Conservation (phyloP, 2,329 filamentous ascomycete genomes). For the Aspergillus quadrilineatus region DNA sequence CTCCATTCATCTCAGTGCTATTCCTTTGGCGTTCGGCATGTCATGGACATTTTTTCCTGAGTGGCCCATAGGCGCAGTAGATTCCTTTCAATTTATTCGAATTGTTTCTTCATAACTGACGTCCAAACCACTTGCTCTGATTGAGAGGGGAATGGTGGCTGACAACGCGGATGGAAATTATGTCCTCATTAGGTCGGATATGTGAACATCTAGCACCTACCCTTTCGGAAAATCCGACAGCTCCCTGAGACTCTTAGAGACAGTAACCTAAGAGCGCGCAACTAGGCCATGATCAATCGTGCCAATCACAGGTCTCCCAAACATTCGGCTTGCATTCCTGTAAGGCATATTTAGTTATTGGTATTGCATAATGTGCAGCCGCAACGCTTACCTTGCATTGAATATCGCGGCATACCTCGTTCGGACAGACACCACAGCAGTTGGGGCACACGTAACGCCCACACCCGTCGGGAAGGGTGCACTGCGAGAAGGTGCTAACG, state of each 20-base stretch:
- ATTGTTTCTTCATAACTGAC: not conserved
- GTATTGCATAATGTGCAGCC: not conserved
- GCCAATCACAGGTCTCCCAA: conserved; percentile 36
- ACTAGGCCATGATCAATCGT: conserved; percentile 17
- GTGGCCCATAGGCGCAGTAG: not conserved
- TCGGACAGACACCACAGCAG: conserved; percentile 38
- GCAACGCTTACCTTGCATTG: conserved; percentile 31
- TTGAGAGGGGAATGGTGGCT: not conserved
- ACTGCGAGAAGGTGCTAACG: conserved; percentile 33
- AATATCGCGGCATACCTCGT: conserved; percentile 32
- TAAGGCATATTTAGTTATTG: conserved; percentile 2
- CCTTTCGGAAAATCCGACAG: too few relatives aligned
- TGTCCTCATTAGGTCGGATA: not conserved
- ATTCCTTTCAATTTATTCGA: not conserved
- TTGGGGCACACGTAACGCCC: conserved; percentile 34
- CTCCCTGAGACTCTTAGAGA: not conserved
- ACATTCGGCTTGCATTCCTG: conserved; percentile 36
- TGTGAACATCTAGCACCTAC: not conserved
- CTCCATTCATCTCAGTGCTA: not conserved
- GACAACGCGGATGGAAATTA: not conserved
- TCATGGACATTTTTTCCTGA: not conserved
- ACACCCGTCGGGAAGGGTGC: conserved; percentile 30
- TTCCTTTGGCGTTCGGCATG: not conserved
- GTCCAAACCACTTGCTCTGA: not conserved
- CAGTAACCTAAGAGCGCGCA: not conserved